phyloP scores from a whole-genome alignment of 2,329 filamentous ascomycete species.

The Trichophyton simii region DNA sequence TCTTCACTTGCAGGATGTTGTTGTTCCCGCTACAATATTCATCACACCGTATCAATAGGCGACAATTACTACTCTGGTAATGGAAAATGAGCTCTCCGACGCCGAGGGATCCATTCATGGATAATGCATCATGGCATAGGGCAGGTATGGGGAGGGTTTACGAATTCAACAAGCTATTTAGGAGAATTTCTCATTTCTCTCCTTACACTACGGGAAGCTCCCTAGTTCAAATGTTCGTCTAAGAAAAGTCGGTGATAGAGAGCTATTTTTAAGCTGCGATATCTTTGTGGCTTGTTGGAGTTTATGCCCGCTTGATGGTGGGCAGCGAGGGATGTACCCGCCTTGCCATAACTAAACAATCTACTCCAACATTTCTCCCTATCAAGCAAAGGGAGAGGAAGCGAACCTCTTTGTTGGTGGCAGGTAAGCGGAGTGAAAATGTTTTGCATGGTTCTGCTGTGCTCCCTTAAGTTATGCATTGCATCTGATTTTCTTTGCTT shows the following conservation, averaged over 20 bases:
- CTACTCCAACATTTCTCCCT: background rate
- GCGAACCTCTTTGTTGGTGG: conserved; percentile 6
- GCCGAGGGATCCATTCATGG: background rate
- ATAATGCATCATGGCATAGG: background rate
- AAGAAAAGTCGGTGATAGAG: conserved; percentile 1
- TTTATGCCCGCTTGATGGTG: background rate
- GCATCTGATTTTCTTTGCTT: background rate
- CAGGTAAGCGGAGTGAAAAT: conserved; percentile 4
- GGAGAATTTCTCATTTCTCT: background rate
- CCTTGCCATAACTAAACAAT: background rate
- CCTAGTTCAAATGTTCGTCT: background rate
- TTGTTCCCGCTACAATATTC: too few species aligned
- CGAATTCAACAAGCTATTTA: background rate
- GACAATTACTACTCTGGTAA: background rate
- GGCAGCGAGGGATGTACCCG: background rate
- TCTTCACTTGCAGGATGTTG: background rate
- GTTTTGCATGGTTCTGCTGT: conserved; percentile 6
- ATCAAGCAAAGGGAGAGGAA: background rate
- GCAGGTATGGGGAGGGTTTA: background rate
- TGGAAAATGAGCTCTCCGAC: background rate
- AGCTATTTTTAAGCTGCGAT: background rate
- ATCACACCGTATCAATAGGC: background rate
- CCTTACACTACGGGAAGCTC: background rate
- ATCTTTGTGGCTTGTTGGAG: background rate
- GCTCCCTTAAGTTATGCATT: background rate